Evolutionary conservation across 331 rosid species (phyloP).

Genomic region (Pyrus hybrid): DNA sequence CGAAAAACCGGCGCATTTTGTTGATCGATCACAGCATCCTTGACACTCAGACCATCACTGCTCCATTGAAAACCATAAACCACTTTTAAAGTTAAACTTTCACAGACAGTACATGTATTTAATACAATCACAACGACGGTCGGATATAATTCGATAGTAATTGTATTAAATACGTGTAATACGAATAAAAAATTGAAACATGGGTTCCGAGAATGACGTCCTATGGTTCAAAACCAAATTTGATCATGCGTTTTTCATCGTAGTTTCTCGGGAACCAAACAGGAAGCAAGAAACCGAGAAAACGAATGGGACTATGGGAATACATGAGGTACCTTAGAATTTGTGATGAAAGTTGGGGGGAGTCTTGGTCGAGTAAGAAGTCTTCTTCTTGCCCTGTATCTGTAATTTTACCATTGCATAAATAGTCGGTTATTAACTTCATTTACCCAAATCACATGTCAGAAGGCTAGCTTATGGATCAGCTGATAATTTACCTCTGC

Average conservation of each 20-base stretch:
- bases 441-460: not conserved
- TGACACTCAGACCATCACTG: slow-evolving; percentile 31
- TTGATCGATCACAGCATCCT: slow-evolving; percentile 16
- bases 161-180: too few species aligned
- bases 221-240: not conserved
- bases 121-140: too few species aligned
- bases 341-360: slow-evolving; percentile 21
- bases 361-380: slow-evolving; percentile 18
- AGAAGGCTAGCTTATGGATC: not conserved
- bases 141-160: too few species aligned
- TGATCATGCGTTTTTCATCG: not conserved
- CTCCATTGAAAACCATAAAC: slow-evolving; percentile 21
- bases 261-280: not conserved
- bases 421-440: not conserved
- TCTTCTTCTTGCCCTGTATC: slow-evolving; percentile 29
- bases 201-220: not conserved
- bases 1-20: slow-evolving; percentile 6
- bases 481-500: not conserved
- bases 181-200: not conserved
- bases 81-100: slow-evolving; percentile 1
- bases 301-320: not conserved
- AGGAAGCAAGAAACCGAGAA: not conserved
- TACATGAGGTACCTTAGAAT: slow-evolving; percentile 21
- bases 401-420: slow-evolving; percentile 6
- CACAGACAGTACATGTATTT: not conserved